A percentile compares a stretch with the other conserved stretches of the same genome.
Conservation (phyloP, 1,139 yeast species). For the Arxiozyma slooffiae region DNA sequence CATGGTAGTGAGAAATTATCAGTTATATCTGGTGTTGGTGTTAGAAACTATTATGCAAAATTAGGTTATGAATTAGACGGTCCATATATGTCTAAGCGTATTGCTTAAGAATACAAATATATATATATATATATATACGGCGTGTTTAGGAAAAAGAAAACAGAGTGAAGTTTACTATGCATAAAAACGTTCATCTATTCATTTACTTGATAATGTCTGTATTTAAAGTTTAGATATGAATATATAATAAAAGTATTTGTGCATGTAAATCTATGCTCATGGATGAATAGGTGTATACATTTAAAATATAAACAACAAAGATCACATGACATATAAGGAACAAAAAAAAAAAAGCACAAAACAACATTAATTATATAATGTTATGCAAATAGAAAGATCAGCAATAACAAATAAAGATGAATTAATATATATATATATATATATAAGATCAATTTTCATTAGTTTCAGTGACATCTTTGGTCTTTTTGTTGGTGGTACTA, state of each 20-base stretch:
- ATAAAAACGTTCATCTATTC: too few relatives aligned
- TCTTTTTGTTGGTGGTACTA: background rate
- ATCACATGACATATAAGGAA: too few relatives aligned
- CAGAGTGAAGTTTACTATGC: background rate
- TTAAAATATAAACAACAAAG: too few relatives aligned
- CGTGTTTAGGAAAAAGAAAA: background rate
- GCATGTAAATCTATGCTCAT: background rate
- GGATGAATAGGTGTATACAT: background rate
- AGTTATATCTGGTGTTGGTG: conserved; percentile 97
- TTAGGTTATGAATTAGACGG: conserved; percentile 91
- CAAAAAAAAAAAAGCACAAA: background rate
- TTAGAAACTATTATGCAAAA: conserved; percentile 85
- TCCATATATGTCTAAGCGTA: conserved; percentile 79
- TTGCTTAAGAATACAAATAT: background rate
- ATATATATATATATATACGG: background rate
- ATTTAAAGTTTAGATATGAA: background rate
- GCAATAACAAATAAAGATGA: too few relatives aligned
- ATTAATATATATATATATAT: too few relatives aligned
- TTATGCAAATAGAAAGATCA: too few relatives aligned
- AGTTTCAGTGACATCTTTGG: background rate
- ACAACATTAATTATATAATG: background rate
- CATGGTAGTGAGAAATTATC: conserved; percentile 87
- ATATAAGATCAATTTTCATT: background rate
- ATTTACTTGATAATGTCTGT: background rate
- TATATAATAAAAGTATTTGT: too few relatives aligned